phyloP scores from a whole-genome alignment of 2,329 filamentous ascomycete species.

The Tolypocladium endophyticum region DNA sequence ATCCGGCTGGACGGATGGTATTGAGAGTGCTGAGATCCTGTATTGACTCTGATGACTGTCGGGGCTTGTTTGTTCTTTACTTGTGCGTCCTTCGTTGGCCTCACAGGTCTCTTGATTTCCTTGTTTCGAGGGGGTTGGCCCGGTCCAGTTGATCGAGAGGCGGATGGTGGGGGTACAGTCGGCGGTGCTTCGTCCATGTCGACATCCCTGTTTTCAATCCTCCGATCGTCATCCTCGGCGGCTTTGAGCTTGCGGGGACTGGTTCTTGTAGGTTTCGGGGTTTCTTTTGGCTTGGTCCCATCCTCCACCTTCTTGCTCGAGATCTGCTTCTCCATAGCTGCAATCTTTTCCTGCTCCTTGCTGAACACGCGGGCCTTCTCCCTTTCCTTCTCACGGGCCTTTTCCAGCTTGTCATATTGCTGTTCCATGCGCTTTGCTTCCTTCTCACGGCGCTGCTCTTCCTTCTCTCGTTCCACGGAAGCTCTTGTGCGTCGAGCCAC shows the following conservation, averaged over 20 bases:
- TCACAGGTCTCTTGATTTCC: conserved; percentile 49
- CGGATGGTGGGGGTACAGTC: conserved; percentile 49
- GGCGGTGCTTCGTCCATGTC: conserved; percentile 48
- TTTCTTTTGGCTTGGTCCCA: conserved; percentile 25
- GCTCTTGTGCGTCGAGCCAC: conserved; percentile 42
- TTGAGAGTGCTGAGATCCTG: conserved; percentile 50
- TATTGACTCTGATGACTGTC: conserved; percentile 63
- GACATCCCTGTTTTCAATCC: conserved; percentile 29
- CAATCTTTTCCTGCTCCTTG: conserved; percentile 45
- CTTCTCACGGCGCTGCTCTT: conserved; percentile 57
- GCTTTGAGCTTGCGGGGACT: conserved; percentile 42
- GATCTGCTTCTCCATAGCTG: conserved; percentile 41
- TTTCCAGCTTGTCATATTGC: conserved; percentile 53
- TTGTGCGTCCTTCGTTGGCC: conserved; percentile 48
- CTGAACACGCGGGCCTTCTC: conserved; percentile 53
- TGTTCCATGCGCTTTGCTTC: conserved; percentile 52
- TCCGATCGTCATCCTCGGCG: conserved; percentile 18
- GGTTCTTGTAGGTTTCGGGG: conserved; percentile 32
- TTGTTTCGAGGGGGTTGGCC: conserved; percentile 37
- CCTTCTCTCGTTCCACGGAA: conserved; percentile 50
- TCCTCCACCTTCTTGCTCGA: conserved; percentile 44
- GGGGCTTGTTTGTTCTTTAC: conserved; percentile 53
- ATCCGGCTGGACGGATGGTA: conserved; percentile 48
- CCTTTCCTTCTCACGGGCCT: conserved; percentile 58
- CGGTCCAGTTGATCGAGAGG: conserved; percentile 39